Conservation (phyloP, 805 yeast genomes). For the Candida easanensis region DNA sequence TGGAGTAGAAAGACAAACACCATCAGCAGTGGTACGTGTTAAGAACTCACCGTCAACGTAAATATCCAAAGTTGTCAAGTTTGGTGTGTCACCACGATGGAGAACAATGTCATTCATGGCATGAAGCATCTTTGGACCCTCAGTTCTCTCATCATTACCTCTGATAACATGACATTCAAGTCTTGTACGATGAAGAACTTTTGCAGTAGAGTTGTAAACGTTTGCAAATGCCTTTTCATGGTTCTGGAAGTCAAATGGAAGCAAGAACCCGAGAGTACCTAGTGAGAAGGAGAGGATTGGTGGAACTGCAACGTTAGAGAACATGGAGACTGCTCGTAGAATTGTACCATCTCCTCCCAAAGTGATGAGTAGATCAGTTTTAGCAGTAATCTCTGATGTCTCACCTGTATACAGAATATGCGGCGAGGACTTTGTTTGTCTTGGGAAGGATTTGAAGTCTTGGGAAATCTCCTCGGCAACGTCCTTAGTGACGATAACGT, state of each 20-base stretch:
- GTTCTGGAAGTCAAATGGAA: constrained; percentile 79
- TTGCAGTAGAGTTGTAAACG: constrained; percentile 66
- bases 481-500: constrained; percentile 73
- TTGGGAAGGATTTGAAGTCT: constrained; percentile 25
- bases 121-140: constrained; percentile 42
- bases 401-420: constrained; percentile 58
- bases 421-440: constrained; percentile 30
- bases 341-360: constrained; percentile 98
- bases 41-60: constrained; percentile 78
- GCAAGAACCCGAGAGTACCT: constrained; percentile 86
- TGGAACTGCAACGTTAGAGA: constrained; percentile 71
- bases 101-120: constrained; percentile 92
- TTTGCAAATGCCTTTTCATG: constrained; percentile 57
- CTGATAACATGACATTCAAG: constrained; percentile 68
- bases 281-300: constrained; percentile 86
- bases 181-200: constrained; percentile 73
- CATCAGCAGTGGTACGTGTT: constrained; percentile 92
- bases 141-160: not conserved
- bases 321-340: constrained; percentile 75
- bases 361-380: constrained; percentile 79
- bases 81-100: constrained; percentile 87
- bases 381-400: constrained; percentile 51
- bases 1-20: constrained; percentile 81
- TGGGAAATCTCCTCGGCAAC: constrained; percentile 64
- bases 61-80: constrained; percentile 80